These are phyloP conservation scores for Massarina eburnea DNA, from an alignment of 2,329 filamentous ascomycete genomes.

Conservation along the genomic window DNA sequence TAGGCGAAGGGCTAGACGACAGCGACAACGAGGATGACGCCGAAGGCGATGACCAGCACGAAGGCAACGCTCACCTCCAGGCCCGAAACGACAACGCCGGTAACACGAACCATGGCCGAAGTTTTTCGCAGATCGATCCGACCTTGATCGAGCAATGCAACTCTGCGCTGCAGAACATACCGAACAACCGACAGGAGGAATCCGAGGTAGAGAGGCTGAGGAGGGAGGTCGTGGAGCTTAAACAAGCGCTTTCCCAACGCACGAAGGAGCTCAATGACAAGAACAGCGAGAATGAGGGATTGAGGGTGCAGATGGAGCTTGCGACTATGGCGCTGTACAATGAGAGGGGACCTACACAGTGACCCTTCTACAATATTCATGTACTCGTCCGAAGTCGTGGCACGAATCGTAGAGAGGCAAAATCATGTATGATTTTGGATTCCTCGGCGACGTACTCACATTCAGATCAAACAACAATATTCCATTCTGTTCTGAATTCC, in stretches of 20 bases:
- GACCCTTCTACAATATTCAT: too few species aligned
- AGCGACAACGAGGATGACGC: conserved; percentile 16
- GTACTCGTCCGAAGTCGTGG: too few species aligned
- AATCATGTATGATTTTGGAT: too few species aligned
- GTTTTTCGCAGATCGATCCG: conserved; percentile 24
- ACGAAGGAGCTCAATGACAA: conserved; percentile 31
- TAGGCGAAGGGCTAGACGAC: conserved; percentile 23
- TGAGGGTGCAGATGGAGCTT: conserved; percentile 31
- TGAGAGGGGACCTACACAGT: too few species aligned
- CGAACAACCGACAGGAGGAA: conserved; percentile 3
- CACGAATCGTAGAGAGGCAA: too few species aligned
- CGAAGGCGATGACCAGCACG: conserved; percentile 9
- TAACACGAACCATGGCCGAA: not conserved
- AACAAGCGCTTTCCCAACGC: conserved; percentile 17
- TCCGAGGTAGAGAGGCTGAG: conserved; percentile 24
- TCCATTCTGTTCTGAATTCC: conserved; percentile 51
- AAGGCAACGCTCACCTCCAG: not conserved
- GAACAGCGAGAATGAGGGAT: conserved; percentile 25
- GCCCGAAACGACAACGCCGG: not conserved
- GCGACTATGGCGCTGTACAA: conserved; percentile 28
- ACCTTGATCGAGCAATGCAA: conserved; percentile 19
- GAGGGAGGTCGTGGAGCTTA: conserved; percentile 25
- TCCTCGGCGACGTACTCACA: conserved; percentile 47
- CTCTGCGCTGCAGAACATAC: conserved; percentile 17
- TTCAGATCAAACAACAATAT: conserved; percentile 50